phyloP scores from a whole-genome alignment of 164 flowering plant genomes.

The Dillenia turbinata region DNA sequence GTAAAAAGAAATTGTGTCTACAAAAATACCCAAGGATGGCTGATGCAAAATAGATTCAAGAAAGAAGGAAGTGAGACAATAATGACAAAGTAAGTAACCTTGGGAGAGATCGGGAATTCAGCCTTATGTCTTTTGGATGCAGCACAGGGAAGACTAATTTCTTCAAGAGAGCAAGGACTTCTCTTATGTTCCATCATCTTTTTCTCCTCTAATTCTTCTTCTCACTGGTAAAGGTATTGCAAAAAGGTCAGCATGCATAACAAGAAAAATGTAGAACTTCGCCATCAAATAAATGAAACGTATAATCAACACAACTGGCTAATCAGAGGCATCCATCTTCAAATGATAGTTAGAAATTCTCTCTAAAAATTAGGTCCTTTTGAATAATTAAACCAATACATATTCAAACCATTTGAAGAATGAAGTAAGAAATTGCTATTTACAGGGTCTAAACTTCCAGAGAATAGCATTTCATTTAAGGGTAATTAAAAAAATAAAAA shows the following conservation, averaged over 20 bases:
- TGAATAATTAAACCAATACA: too few relatives aligned
- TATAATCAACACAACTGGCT: too few relatives aligned
- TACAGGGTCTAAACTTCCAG: too few relatives aligned
- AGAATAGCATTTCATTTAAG: too few relatives aligned
- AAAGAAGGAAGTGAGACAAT: not conserved
- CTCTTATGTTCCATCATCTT: conserved; percentile 62
- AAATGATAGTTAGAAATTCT: too few relatives aligned
- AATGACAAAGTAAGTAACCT: conserved; percentile 28
- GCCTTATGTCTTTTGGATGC: conserved; percentile 52
- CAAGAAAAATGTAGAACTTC: not conserved
- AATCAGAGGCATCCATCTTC: too few relatives aligned
- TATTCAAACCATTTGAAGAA: too few relatives aligned
- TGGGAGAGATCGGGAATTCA: conserved; percentile 40
- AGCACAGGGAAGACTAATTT: conserved; percentile 25
- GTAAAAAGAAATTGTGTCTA: not conserved
- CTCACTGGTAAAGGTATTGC: conserved; percentile 10
- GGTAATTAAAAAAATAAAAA: too few relatives aligned
- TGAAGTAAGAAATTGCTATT: too few relatives aligned
- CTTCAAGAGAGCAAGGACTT: conserved; percentile 39
- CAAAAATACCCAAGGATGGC: not conserved
- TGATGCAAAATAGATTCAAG: not conserved
- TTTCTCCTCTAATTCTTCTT: conserved; percentile 18
- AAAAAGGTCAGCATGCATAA: not conserved
- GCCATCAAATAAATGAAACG: not conserved
- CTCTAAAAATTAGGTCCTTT: too few relatives aligned